A percentile compares a stretch with the other conserved stretches of the same genome.
Evolutionary conservation across 164 flowering plant species (phyloP).

Genomic region (Kingdonia uniflora): DNA sequence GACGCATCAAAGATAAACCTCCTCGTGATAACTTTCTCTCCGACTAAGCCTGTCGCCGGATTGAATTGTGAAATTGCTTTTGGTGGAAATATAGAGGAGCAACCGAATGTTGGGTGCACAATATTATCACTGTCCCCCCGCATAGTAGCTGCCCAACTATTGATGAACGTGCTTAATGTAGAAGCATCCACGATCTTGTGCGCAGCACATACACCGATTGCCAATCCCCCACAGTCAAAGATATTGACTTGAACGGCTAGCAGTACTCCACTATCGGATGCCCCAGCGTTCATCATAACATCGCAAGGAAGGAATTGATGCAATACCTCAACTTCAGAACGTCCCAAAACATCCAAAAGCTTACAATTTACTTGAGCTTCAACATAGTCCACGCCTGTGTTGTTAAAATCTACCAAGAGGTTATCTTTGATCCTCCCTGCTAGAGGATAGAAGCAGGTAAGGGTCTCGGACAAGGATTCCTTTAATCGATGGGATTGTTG

Average conservation of each 20-base stretch:
- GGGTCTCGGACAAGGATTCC: neutral
- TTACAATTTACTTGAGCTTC: neutral
- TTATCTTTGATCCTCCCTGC: conserved; percentile 1
- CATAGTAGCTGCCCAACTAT: conserved; percentile 22
- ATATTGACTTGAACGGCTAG: conserved; percentile 26
- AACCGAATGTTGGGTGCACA: too few species aligned
- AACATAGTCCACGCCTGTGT: conserved; percentile 1
- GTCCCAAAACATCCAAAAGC: neutral
- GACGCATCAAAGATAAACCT: conserved; percentile 37
- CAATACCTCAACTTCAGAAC: neutral
- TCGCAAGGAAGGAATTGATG: neutral
- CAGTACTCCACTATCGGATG: neutral
- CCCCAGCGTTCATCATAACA: neutral
- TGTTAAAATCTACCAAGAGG: neutral
- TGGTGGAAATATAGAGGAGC: conserved; percentile 20
- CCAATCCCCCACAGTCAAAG: conserved; percentile 34
- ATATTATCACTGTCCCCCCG: conserved; percentile 6
- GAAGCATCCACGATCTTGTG: conserved; percentile 32
- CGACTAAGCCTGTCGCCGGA: too few species aligned
- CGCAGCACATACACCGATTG: conserved; percentile 19
- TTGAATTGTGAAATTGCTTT: neutral
- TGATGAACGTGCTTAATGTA: conserved; percentile 17
- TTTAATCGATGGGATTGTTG: neutral
- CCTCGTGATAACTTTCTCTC: conserved; percentile 18
- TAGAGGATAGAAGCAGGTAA: conserved; percentile 1